Evolutionary conservation across 345 rosid species (phyloP), one percentile per base, ranked within the genome.

Genomic region (Adansonia digitata): DNA sequence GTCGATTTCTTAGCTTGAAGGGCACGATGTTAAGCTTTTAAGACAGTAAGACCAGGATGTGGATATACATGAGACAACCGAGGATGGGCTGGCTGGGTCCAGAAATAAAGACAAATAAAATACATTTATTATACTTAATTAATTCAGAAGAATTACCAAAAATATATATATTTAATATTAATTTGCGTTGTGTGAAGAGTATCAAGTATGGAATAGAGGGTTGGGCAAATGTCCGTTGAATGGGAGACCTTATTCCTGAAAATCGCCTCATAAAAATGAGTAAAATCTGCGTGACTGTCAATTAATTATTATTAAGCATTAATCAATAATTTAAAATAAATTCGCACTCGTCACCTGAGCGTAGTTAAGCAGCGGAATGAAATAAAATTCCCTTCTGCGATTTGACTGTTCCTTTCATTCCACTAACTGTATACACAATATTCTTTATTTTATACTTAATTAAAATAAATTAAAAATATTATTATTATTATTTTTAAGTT

Each of bases 221-320:
- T 71, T 59, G 56, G 87, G 84, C 81, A 77, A 74, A 78, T 87
- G 93, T 89, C 87, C 81, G 88, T 86, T 86, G 91, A 87, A 86
- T 72, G 83, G 91, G 90, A 85, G 84, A 89, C 93, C 90, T 83
- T 72, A 73, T 77, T 78, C 93, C 91, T 69, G 60, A 82, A 77
- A 73, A 69, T 83, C 85, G 90, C 87, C 91, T 82, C 78, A 79
- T 78, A 79, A 79, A 67, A 76, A 75, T 87, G 85, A 87, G 81
- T 76, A 75, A 86, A 86, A 72, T 82, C 82, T 77, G 84, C 85
- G 62, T 22, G 57, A 76, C 84, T 84, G 83, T 78, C 86, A 83
- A 26, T 12, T 27, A 15, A 57, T 27, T 5, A 27, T 3, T 26
- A 26, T 57, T 57, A 27, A 57, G 6, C 48, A 57, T 57, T 57